Percentiles rank a stretch among this genome's conserved stretches.
phyloP scores from a whole-genome alignment of 139 green algal species.

The Zygnema circumcarinatum region DNA sequence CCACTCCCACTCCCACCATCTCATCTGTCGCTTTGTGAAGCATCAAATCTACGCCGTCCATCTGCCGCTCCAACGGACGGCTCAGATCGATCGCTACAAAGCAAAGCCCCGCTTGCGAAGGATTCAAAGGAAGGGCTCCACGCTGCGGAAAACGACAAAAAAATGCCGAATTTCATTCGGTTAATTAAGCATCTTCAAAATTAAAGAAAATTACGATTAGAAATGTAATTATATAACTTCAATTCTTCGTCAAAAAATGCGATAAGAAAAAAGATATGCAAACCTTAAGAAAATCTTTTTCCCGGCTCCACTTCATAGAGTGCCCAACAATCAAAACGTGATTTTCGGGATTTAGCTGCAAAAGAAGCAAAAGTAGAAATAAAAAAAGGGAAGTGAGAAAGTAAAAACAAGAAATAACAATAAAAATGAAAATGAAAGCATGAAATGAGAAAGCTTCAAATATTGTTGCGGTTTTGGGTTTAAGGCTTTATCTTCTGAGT shows the following conservation, averaged over 20 bases:
- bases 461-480: neutral
- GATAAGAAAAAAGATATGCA: conserved; percentile 2
- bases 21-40: conserved; percentile 79
- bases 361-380: neutral
- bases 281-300: conserved; percentile 5
- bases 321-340: neutral
- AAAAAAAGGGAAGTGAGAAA: neutral
- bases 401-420: conserved; percentile 1
- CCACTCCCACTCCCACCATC: conserved; percentile 37
- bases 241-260: neutral
- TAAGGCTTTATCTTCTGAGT: too few species aligned
- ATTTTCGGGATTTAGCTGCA: neutral
- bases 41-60: conserved; percentile 65
- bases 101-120: neutral
- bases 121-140: conserved; percentile 9
- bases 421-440: neutral
- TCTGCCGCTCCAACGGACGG: conserved; percentile 54
- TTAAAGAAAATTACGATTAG: neutral
- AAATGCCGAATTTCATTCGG: neutral
- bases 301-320: conserved; percentile 1
- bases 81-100: conserved; percentile 69
- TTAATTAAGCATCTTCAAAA: neutral
- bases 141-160: neutral
- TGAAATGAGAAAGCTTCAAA: neutral
- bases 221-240: conserved; percentile 4